Evolutionary conservation across 805 yeast genomes (phyloP), one percentile per base, ranked within the genome.

Genomic region (Hanseniaspora singularis): DNA sequence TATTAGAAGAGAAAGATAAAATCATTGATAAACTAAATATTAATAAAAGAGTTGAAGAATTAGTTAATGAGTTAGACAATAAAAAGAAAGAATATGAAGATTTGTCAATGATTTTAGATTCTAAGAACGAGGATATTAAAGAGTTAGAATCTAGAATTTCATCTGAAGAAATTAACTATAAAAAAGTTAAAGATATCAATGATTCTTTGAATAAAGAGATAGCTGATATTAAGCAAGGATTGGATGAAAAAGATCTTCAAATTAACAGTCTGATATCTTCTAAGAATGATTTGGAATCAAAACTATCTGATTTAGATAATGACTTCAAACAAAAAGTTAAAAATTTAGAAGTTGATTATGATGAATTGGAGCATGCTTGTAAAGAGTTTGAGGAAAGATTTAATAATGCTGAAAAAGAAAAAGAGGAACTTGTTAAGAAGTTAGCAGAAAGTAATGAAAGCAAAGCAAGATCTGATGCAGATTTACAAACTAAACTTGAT

Each of bases 401-500:
- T 16, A 54, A 57, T 10, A 16, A 44, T 2, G 12, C 18, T 31
- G 11, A 23, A 14, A 19, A 18, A 4, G 27, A 28, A 30, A 39
- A 20, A 4, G 42, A 36, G 5, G 32, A 12, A 28, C n/a, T 28
- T 9, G 4, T 5, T 11, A 28, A 10, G 5, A 28, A 28, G 12
- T 8, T 28, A 6, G 55, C 48, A 59, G 60, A 60, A 56, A 64
- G 51, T 14, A 63, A 66, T 50, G 65, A 68, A 38, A 66, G 71
- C 16, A 68, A 65, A 27, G 71, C 67, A 38, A 69, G 72, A 2
- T 64, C 73, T 40, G 64, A 66, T 45, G 72, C 73, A 22, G 71
- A 74, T 36, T 72, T 73, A 41, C 73, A 76, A 56, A 77, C 77
- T 55, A 71, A 70, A 40, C 80, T 73, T 50, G 71, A 81, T 59